phyloP scores from a whole-genome alignment of 2,329 filamentous ascomycete species.

The Nemania abortiva region DNA sequence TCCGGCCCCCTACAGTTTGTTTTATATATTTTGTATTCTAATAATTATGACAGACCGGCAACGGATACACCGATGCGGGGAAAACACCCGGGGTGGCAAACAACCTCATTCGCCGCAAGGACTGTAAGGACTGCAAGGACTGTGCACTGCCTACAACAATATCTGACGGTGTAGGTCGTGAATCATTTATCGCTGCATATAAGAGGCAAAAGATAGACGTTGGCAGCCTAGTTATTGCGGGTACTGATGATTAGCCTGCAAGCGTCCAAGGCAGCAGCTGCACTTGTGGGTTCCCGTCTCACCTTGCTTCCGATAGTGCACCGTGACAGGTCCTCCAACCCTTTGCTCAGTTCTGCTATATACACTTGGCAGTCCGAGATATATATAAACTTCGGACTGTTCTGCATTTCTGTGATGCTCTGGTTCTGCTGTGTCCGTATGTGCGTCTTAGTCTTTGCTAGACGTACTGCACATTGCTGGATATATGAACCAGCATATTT shows the following conservation, averaged over 20 bases:
- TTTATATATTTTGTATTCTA: neutral
- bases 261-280: conserved; percentile 17
- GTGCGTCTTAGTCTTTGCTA: neutral
- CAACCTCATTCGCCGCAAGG: neutral
- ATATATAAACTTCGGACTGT: neutral
- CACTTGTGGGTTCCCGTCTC: neutral
- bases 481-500: neutral
- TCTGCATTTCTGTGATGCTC: conserved; percentile 5
- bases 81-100: neutral
- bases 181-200: neutral
- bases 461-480: neutral
- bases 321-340: neutral
- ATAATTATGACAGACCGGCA: neutral
- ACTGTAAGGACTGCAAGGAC: neutral
- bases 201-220: neutral
- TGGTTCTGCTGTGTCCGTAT: neutral
- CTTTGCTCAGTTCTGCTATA: conserved; percentile 5
- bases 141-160: neutral
- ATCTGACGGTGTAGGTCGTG: neutral
- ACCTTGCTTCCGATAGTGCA: neutral
- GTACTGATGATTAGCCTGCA: neutral
- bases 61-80: neutral
- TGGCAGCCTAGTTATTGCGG: conserved; percentile 9
- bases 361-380: conserved; percentile 2
- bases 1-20: neutral